A percentile compares a stretch with the other conserved stretches of the same genome.
Evolutionary conservation across 208 protist species (phyloP).

Genomic region (Trichomonas vaginalis): DNA sequence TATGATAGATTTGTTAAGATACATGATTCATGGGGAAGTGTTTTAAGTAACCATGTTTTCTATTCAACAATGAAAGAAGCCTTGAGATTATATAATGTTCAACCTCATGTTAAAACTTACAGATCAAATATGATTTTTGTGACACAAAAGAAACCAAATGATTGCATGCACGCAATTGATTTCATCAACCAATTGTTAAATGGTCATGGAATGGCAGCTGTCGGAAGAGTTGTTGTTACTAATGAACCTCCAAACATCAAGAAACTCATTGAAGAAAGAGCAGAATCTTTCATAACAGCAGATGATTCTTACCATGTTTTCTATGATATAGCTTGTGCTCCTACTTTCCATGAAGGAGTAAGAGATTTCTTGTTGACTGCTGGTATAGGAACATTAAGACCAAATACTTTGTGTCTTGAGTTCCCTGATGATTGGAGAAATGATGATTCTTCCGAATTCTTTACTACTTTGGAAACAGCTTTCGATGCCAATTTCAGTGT

Average conservation of each 20-base stretch:
- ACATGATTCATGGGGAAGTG: not conserved
- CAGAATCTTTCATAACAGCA: not conserved
- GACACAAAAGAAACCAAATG: not conserved
- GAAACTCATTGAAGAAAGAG: not conserved
- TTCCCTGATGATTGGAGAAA: not conserved
- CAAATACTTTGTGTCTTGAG: not conserved
- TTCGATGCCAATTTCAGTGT: not conserved
- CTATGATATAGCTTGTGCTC: not conserved
- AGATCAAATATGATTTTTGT: not conserved
- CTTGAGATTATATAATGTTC: not conserved
- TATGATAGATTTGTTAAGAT: not conserved
- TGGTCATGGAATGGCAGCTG: not conserved
- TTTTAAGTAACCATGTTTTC: not conserved
- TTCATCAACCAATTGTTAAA: not conserved
- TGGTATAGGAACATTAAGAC: not conserved
- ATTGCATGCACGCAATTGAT: not conserved
- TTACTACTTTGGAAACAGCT: not conserved
- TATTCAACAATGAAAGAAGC: not conserved
- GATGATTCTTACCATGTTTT: not conserved
- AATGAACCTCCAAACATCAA: not conserved
- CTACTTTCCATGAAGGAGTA: not conserved
- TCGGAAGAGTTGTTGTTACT: not conserved
- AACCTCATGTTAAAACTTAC: conserved; percentile 12
- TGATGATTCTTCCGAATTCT: not conserved
- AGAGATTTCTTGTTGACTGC: not conserved